A percentile compares a stretch with the other conserved stretches of the same genome.
Evolutionary conservation across 352 stramenopile species (phyloP).

Genomic region (Globisporangium mamillatum): DNA sequence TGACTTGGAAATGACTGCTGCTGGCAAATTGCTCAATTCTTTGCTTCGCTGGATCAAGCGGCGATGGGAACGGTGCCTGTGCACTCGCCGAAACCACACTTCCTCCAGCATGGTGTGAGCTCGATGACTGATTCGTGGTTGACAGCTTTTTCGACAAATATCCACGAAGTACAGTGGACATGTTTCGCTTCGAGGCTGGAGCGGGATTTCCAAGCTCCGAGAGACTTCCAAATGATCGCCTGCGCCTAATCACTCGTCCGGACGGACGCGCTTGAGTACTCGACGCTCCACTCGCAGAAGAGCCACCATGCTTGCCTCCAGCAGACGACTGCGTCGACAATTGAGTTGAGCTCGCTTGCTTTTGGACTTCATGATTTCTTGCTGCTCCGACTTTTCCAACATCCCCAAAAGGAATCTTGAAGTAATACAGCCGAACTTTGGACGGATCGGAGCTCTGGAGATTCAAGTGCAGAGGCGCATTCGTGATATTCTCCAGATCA

Average conservation of each 20-base stretch:
- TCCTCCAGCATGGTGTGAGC: conserved; percentile 1
- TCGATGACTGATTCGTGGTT: neutral
- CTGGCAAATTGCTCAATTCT: conserved; percentile 14
- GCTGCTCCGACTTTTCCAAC: conserved; percentile 22
- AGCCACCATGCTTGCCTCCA: conserved; percentile 12
- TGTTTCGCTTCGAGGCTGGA: conserved; percentile 39
- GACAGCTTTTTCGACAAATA: conserved; percentile 51
- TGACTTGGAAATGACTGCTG: conserved; percentile 3
- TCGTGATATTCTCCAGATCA: conserved; percentile 88
- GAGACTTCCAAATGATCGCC: conserved; percentile 71
- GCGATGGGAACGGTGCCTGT: neutral
- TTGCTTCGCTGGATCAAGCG: conserved; percentile 16
- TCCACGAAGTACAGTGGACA: conserved; percentile 39
- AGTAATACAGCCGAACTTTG: conserved; percentile 72
- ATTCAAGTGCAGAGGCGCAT: conserved; percentile 71
- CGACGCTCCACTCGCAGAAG: conserved; percentile 7
- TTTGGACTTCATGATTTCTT: conserved; percentile 15
- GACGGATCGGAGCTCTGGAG: conserved; percentile 72
- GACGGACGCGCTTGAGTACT: conserved; percentile 15
- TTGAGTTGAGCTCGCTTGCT: conserved; percentile 7
- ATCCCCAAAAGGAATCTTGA: conserved; percentile 46
- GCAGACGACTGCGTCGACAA: conserved; percentile 1
- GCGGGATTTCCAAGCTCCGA: conserved; percentile 46
- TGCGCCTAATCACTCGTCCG: conserved; percentile 50
- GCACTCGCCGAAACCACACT: neutral